Evolutionary conservation across 1,284 basidiomycete species (phyloP).

Genomic region (Laetiporus sulphureus): DNA sequence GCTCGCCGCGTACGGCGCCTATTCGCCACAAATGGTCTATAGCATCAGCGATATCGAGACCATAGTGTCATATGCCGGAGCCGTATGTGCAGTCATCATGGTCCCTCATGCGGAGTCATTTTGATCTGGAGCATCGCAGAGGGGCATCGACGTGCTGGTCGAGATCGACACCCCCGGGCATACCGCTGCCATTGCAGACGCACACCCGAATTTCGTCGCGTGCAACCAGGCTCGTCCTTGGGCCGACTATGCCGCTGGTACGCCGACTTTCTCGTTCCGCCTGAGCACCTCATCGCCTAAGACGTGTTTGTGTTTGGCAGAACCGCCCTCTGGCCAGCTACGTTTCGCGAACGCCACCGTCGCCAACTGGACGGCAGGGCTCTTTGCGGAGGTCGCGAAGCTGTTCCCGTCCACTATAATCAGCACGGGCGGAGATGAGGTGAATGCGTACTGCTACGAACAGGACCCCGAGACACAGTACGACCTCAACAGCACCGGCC

Average conservation of each 20-base stretch:
- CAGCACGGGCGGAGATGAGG: constrained; percentile 80
- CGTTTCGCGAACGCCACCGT: constrained; percentile 47
- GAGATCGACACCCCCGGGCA: constrained; percentile 77
- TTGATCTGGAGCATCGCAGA: no score
- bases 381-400: constrained; percentile 37
- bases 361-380: constrained; percentile 36
- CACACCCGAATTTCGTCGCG: constrained; percentile 70
- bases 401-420: constrained; percentile 58
- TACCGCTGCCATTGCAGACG: constrained; percentile 57
- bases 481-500: constrained; percentile 39
- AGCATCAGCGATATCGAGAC: constrained; percentile 50
- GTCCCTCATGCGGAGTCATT: no score
- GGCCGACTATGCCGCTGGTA: constrained; percentile 54
- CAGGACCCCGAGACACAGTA: constrained; percentile 53
- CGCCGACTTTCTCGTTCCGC: no score
- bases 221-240: constrained; percentile 63
- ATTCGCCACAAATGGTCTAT: constrained; percentile 54
- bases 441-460: constrained; percentile 66
- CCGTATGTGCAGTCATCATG: no score
- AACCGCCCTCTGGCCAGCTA: constrained; percentile 81
- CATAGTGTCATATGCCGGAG: constrained; percentile 67
- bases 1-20: constrained; percentile 65
- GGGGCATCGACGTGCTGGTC: constrained; percentile 75
- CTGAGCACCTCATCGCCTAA: no score
- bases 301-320: no score